A percentile compares a stretch with the other conserved stretches of the same genome.
These are phyloP conservation scores for Marchantia polymorpha DNA, from an alignment of 225 moss, liverwort and hornwort genomes.

Conservation along the genomic window DNA sequence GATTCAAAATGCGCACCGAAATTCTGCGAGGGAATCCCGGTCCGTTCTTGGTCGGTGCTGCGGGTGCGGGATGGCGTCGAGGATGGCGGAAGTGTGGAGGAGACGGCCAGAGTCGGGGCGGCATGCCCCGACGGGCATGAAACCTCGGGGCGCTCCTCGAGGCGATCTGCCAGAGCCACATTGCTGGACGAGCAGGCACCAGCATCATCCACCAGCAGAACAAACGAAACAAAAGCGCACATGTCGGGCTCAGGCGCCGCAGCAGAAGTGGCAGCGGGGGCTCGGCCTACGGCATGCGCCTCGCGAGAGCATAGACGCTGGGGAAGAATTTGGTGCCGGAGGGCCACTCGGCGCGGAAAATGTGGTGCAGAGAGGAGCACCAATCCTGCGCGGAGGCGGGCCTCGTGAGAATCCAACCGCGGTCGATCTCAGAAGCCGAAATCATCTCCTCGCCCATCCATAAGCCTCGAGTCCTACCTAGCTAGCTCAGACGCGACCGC, in stretches of 20 bases:
- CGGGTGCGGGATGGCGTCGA: not conserved
- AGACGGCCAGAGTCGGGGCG: not conserved
- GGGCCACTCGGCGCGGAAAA: not conserved
- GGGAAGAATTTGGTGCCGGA: not conserved
- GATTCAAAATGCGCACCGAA: not conserved
- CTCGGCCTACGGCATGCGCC: not conserved
- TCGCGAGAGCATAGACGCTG: no score
- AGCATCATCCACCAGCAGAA: not conserved
- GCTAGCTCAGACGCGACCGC: not conserved
- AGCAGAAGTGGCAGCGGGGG: not conserved
- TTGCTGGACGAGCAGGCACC: no score
- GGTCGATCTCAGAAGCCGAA: slow-evolving; percentile 14
- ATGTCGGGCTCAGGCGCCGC: not conserved
- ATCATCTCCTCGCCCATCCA: slow-evolving; percentile 9
- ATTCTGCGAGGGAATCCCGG: not conserved
- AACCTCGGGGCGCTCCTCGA: not conserved
- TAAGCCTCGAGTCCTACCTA: not conserved
- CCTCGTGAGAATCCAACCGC: slow-evolving; percentile 1
- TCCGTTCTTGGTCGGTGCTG: no score
- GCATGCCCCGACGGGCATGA: not conserved
- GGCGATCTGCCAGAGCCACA: not conserved
- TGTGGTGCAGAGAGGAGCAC: not conserved
- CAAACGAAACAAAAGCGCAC: not conserved
- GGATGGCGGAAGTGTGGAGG: not conserved
- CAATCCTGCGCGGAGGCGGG: not conserved